Base-by-base conservation (phyloP, 1,284 basidiomycete genomes). In the Ganoderma lingzhi region DNA sequence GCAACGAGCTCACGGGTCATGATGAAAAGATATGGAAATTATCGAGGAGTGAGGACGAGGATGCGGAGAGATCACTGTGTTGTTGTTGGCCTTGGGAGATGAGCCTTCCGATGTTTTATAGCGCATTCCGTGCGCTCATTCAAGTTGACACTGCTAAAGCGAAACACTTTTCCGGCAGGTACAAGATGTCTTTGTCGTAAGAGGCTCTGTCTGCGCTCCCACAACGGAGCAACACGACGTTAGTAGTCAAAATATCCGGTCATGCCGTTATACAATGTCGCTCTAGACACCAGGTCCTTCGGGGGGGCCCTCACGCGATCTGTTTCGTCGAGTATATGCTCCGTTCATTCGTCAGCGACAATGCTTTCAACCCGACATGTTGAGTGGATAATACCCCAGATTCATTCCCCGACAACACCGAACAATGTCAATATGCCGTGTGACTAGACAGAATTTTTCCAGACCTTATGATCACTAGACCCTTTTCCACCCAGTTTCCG, bases 41-140 rank as follows among this genome's bases (percentile, higher is more conserved):
- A 37, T 35, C 35, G 32, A 35, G 15, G 35, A 32, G 19, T 37
- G 35, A 37, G 32, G n/a, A 17, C 23, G 12, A 51, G 23, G 41
- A 28, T 28, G 37, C 17, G 35, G 32, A n/a, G 48, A 35, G 64
- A 51, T 37, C 32, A 30, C 9, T 15, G 35, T 6, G 60, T 28
- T 32, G 17, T 37, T 58, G 35, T 8, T 55, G 53, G 5, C 35
- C 35, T 58, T 58, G 35, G 9, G 14, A 23, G 59, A 14, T 14
- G 6, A 8, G 19, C 59, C n/a, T 37, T 15, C 39, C 59, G 59
- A 60, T 39, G 59, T 60, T 42, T 64, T 64, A 64, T 64, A 64
- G 10, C 28, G 19, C 23, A 39, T 60, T 60, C 42, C 39, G 63
- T 64, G 63, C 55, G 63, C 63, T 28, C 53, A 23, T 32, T n/a